Percentiles rank a stretch among this genome's conserved stretches.
These are phyloP conservation scores for Ophiostoma quercus DNA, from an alignment of 2,329 filamentous ascomycete genomes.

Conservation along the genomic window DNA sequence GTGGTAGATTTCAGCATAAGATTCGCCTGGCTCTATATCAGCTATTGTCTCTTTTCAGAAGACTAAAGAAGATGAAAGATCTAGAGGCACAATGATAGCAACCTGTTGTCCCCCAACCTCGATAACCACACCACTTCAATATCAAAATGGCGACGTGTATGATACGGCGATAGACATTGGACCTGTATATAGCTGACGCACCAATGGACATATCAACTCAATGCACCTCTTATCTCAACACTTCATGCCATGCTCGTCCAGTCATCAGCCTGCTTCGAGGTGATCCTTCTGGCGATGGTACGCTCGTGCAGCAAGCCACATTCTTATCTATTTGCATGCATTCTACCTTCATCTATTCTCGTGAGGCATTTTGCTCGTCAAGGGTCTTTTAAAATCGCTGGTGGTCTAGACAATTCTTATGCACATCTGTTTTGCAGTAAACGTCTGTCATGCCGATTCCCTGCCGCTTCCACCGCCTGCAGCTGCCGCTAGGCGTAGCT, in stretches of 20 bases:
- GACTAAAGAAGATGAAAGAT: neutral
- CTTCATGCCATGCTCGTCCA: neutral
- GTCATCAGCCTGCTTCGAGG: neutral
- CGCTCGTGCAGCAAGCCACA: neutral
- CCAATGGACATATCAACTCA: neutral
- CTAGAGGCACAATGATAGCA: neutral
- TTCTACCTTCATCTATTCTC: neutral
- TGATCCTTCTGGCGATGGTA: neutral
- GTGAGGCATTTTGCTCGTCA: slow-evolving; percentile 1
- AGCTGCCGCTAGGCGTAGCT: neutral
- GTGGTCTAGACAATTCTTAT: neutral
- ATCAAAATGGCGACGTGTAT: neutral
- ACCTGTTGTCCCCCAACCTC: neutral
- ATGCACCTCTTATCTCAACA: neutral
- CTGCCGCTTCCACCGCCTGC: neutral
- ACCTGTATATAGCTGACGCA: neutral
- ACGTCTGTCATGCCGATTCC: neutral
- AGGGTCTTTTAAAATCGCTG: neutral
- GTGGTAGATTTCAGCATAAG: neutral
- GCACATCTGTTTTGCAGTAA: neutral
- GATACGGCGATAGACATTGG: neutral
- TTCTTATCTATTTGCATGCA: neutral
- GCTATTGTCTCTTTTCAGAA: neutral
- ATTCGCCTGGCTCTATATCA: too few relatives aligned
- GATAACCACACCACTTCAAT: neutral